These are phyloP conservation scores for Syzygium oleosum DNA, from an alignment of 345 rosid species.

Conservation along the genomic window DNA sequence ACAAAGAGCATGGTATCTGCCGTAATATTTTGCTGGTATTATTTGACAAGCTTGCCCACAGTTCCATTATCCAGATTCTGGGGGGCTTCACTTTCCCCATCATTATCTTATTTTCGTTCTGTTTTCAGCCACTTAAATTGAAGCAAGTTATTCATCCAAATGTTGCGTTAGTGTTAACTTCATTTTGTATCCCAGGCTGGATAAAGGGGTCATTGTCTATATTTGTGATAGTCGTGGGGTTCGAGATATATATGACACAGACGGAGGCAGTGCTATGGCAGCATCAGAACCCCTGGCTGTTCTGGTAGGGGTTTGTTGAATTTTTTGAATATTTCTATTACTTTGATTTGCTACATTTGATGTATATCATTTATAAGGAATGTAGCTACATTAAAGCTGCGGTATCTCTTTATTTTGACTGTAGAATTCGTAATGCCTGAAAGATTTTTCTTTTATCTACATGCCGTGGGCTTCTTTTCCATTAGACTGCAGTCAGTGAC, in stretches of 20 bases:
- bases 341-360: neutral
- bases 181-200: slow-evolving; percentile 48
- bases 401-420: neutral
- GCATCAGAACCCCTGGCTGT: slow-evolving; percentile 80
- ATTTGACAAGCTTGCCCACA: neutral
- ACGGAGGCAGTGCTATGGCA: slow-evolving; percentile 74
- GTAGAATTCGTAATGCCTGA: neutral
- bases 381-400: neutral
- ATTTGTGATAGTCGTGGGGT: slow-evolving; percentile 82
- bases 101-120: neutral
- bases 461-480: neutral
- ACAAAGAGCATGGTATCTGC: neutral
- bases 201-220: slow-evolving; percentile 92
- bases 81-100: neutral
- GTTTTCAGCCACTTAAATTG: neutral
- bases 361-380: neutral
- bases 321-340: neutral
- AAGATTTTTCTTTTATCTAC: neutral
- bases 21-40: neutral
- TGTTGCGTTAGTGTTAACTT: neutral
- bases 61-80: neutral
- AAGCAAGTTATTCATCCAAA: neutral
- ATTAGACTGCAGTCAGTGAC: neutral
- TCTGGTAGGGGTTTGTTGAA: slow-evolving; percentile 31
- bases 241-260: slow-evolving; percentile 86